A percentile compares a stretch with the other conserved stretches of the same genome.
phyloP scores from a whole-genome alignment of 257 asterid genomes.

The Thymus mandschuricus region DNA sequence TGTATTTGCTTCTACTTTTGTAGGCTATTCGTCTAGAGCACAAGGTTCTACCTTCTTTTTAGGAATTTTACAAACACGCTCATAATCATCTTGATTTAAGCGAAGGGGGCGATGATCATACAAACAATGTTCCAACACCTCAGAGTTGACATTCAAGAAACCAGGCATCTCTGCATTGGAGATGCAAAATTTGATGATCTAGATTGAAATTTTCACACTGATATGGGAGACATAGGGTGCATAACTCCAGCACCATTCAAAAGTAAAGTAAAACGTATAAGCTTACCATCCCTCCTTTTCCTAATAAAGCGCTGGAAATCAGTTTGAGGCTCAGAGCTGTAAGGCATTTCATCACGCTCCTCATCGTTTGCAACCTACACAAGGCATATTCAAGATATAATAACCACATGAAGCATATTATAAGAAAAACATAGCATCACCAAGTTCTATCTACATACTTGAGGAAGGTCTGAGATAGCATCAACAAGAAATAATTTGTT shows the following conservation, averaged over 20 bases:
- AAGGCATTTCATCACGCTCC: slow-evolving; percentile 61
- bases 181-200: neutral
- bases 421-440: neutral
- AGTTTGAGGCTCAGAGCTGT: slow-evolving; percentile 43
- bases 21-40: neutral
- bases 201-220: too few relatives aligned
- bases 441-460: slow-evolving; percentile 41
- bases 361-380: slow-evolving; percentile 66
- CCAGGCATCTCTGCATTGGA: slow-evolving; percentile 68
- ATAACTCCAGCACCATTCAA: neutral
- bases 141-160: slow-evolving; percentile 23
- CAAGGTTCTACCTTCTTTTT: slow-evolving; percentile 57
- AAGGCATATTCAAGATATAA: neutral
- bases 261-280: neutral
- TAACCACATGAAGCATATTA: neutral
- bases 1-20: neutral
- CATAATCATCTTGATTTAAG: slow-evolving; percentile 64
- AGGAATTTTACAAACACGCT: slow-evolving; percentile 71
- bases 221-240: too few relatives aligned
- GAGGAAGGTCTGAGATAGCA: slow-evolving; percentile 85
- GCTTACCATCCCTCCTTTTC: slow-evolving; percentile 59
- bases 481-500: slow-evolving; percentile 62
- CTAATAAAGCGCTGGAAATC: slow-evolving; percentile 73
- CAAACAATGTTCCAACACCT: slow-evolving; percentile 31
- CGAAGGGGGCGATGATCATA: slow-evolving; percentile 74